phyloP scores from a whole-genome alignment of 176 grass and related monocot genomes.

The Eragrostis curvula region DNA sequence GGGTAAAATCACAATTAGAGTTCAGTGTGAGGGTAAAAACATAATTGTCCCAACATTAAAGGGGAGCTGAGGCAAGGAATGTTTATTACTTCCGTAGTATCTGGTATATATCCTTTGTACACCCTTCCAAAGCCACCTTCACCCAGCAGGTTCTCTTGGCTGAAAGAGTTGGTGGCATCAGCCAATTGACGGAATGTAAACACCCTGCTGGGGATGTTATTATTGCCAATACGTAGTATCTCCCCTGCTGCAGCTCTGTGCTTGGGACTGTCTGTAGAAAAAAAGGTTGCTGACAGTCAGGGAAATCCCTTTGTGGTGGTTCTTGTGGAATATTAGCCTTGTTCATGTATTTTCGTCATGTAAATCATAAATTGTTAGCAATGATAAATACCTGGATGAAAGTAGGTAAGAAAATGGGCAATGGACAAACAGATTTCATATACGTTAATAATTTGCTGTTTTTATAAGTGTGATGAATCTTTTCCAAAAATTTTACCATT shows the following conservation, averaged over 20 bases:
- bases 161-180: conserved; percentile 80
- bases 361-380: not conserved
- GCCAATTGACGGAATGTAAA: conserved; percentile 75
- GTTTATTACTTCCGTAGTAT: conserved; percentile 60
- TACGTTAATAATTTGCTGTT: not conserved
- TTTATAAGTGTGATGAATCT: not conserved
- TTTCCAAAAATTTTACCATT: not conserved
- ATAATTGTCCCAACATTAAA: too few relatives aligned
- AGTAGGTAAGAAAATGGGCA: conserved; percentile 6
- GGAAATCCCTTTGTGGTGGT: not conserved
- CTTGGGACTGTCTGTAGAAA: conserved; percentile 65
- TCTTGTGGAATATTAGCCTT: not conserved
- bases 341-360: not conserved
- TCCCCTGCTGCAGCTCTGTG: conserved; percentile 68
- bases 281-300: conserved; percentile 15
- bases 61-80: conserved; percentile 15
- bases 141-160: conserved; percentile 70
- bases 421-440: not conserved
- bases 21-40: too few relatives aligned
- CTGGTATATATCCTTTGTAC: conserved; percentile 68
- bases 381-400: not conserved
- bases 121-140: conserved; percentile 96
- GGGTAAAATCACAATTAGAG: too few relatives aligned
- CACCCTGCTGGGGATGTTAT: conserved; percentile 73
- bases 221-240: conserved; percentile 79